Conservation (phyloP, 495 filamentous ascomycete species). For the Trichoderma gamsii region DNA sequence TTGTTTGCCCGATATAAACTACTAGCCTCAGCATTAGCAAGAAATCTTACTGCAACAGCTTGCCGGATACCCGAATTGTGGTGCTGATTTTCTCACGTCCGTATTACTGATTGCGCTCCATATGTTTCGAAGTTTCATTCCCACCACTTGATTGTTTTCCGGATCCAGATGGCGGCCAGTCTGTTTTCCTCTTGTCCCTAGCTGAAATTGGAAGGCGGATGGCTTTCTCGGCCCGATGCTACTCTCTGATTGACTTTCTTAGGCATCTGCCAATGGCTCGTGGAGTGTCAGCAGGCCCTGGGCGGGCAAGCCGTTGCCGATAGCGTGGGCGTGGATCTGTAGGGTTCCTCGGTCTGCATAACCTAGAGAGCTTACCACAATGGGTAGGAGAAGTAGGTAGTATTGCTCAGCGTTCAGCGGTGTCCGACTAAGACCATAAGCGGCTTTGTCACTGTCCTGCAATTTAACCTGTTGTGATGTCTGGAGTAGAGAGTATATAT, state of each 20-base stretch:
- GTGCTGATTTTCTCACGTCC: neutral
- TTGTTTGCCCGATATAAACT: neutral
- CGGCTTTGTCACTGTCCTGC: conserved; percentile 1
- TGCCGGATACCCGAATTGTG: neutral
- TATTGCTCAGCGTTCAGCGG: neutral
- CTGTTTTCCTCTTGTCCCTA: neutral
- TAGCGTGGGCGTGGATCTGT: neutral
- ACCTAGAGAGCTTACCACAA: neutral
- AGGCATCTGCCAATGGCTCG: neutral
- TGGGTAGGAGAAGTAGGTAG: neutral
- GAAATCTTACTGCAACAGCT: neutral
- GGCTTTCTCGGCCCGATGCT: conserved; percentile 12
- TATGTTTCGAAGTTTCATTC: neutral
- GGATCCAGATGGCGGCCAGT: neutral
- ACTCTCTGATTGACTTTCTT: neutral
- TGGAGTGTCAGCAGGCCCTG: neutral
- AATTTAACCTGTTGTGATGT: neutral
- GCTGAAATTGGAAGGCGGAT: conserved; percentile 9
- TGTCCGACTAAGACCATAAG: neutral
- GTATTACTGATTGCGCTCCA: neutral
- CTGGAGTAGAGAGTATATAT: neutral
- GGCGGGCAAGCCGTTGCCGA: neutral
- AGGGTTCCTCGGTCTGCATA: neutral
- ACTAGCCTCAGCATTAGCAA: neutral
- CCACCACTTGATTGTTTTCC: neutral